Percentiles rank a stretch among this genome's conserved stretches.
These are phyloP conservation scores for Mycena belliarum DNA, from an alignment of 768 basidiomycete genomes.

Conservation along the genomic window DNA sequence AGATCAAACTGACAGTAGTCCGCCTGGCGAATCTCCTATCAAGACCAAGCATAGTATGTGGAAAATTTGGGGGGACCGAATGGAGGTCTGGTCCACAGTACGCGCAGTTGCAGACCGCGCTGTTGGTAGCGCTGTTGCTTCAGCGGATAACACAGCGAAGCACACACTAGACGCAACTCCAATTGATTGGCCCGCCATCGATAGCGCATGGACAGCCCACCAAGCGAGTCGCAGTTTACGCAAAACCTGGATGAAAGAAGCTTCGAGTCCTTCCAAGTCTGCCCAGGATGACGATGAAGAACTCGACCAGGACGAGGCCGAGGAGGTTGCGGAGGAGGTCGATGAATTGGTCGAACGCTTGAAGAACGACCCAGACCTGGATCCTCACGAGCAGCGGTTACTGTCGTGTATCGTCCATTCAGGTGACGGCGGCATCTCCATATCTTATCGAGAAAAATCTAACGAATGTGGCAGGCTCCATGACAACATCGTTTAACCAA, in stretches of 20 bases:
- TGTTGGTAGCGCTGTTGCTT: constrained; percentile 60
- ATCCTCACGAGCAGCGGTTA: constrained; percentile 78
- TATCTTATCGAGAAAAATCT: constrained; percentile 10
- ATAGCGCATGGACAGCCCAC: constrained; percentile 64
- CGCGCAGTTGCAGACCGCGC: constrained; percentile 76
- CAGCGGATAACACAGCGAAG: constrained; percentile 31
- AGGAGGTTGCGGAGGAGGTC: constrained; percentile 45
- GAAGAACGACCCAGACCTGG: constrained; percentile 74
- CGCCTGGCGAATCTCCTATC: constrained; percentile 8
- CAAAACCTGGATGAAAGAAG: constrained; percentile 61
- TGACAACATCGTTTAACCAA: constrained; percentile 83
- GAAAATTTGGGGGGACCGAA: constrained; percentile 68
- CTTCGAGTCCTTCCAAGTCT: constrained; percentile 32
- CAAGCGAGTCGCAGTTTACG: constrained; percentile 51
- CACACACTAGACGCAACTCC: constrained; percentile 54
- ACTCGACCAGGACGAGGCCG: constrained; percentile 51
- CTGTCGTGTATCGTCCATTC: constrained; percentile 87
- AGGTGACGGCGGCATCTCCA: constrained; percentile 40
- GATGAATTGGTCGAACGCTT: constrained; percentile 80
- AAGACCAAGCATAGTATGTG: constrained; percentile 38
- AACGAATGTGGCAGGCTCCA: constrained; percentile 47
- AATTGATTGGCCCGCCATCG: constrained; percentile 68
- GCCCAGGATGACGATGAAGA: constrained; percentile 37
- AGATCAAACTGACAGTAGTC: constrained; percentile 13
- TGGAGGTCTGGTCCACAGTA: constrained; percentile 72